These are phyloP conservation scores for Basipetospora chlamydospora DNA, from an alignment of 2,329 filamentous ascomycete genomes.

Conservation along the genomic window DNA sequence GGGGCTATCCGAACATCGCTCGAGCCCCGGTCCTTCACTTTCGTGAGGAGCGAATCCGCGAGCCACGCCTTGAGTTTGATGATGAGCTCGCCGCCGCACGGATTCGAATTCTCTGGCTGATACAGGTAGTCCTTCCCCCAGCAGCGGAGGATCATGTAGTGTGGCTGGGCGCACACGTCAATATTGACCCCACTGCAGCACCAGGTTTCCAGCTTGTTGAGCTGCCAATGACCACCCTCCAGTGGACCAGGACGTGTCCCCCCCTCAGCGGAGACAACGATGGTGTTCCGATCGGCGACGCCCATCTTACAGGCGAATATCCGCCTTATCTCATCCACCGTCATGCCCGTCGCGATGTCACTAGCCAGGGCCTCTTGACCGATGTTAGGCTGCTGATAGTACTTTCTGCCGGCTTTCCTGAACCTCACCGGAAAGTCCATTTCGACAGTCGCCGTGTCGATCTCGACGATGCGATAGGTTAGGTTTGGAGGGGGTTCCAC, in stretches of 20 bases:
- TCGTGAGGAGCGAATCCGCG: not conserved
- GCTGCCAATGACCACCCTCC: slow-evolving; percentile 1
- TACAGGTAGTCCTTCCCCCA: slow-evolving; percentile 2
- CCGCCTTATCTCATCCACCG: not conserved
- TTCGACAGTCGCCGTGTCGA: too few species aligned
- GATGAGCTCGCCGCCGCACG: too few species aligned
- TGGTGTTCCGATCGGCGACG: not conserved
- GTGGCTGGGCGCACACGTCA: not conserved
- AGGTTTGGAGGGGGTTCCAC: too few species aligned
- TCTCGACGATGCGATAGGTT: too few species aligned
- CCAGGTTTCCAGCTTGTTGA: not conserved
- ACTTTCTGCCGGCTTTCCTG: too few species aligned
- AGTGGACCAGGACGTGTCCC: slow-evolving; percentile 1
- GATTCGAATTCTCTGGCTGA: too few species aligned
- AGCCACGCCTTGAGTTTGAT: slow-evolving; percentile 1
- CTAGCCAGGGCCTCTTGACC: too few species aligned
- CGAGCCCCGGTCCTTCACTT: not conserved
- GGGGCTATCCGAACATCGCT: not conserved
- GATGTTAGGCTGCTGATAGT: too few species aligned
- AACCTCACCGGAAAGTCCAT: too few species aligned
- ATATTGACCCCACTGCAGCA: not conserved
- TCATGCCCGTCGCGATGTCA: not conserved
- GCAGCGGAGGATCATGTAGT: slow-evolving; percentile 1
- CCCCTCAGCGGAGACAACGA: not conserved
- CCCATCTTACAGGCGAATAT: not conserved